Evolutionary conservation across 345 rosid genomes (phyloP).

Genomic region (Anastatica hierochuntica): DNA sequence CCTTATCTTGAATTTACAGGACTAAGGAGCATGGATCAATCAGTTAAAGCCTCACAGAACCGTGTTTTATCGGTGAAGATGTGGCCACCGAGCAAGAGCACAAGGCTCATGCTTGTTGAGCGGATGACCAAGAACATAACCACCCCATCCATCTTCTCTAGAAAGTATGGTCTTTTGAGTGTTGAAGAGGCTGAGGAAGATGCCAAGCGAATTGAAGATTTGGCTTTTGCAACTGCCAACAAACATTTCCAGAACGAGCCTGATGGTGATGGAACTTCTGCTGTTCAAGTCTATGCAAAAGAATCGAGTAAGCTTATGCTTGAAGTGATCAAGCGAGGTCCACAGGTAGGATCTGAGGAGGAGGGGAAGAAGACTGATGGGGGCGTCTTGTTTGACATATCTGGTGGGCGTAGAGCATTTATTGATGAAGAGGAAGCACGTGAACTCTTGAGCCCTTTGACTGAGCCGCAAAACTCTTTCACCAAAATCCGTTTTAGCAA

Average conservation of each 20-base stretch:
- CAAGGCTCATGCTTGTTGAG: conserved; percentile 63
- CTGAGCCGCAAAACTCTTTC: conserved; percentile 43
- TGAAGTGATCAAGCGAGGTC: conserved; percentile 76
- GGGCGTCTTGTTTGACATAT: conserved; percentile 52
- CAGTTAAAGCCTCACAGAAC: conserved; percentile 26
- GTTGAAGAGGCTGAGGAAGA: conserved; percentile 67
- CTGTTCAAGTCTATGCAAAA: conserved; percentile 82
- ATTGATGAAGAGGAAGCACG: conserved; percentile 71
- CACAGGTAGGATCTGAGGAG: conserved; percentile 30
- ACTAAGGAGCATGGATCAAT: conserved; percentile 40
- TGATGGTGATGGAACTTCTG: conserved; percentile 85
- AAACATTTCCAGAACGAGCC: conserved; percentile 71
- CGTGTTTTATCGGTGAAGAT: conserved; percentile 54
- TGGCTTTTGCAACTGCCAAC: conserved; percentile 53
- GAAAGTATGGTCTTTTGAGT: conserved; percentile 62
- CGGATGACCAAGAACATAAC: conserved; percentile 73
- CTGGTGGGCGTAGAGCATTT: conserved; percentile 67
- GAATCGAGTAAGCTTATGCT: conserved; percentile 78
- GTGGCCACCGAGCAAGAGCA: conserved; percentile 85
- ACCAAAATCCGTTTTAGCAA: conserved; percentile 67
- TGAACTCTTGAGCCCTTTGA: conserved; percentile 49
- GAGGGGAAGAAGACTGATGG: conserved; percentile 17
- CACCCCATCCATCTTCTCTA: conserved; percentile 61
- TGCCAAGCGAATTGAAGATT: conserved; percentile 61
- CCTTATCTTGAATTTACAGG: conserved; percentile 21